These are phyloP conservation scores for Podila horticola DNA, from an alignment of 192 early-diverging fungal species.

Conservation along the genomic window DNA sequence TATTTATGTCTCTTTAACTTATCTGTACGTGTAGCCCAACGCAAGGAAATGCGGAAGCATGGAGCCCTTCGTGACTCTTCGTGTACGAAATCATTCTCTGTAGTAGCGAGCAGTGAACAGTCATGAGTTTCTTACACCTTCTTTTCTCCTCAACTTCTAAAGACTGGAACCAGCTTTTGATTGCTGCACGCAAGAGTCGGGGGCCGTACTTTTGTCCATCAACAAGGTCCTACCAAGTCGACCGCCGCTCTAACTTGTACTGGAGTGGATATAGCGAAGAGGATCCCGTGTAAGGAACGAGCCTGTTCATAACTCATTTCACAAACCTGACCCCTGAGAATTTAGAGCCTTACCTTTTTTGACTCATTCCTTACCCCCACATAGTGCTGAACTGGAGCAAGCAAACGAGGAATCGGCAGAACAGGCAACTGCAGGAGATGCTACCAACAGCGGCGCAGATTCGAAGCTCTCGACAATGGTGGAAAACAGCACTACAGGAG, in stretches of 20 bases:
- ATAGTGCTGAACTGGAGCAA: not conserved
- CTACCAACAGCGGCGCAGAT: not conserved
- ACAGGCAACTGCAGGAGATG: not conserved
- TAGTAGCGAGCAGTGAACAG: not conserved
- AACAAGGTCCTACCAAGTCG: constrained; percentile 58
- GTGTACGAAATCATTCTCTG: constrained; percentile 8
- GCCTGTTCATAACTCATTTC: constrained; percentile 8
- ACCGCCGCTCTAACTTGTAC: constrained; percentile 52
- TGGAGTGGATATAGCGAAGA: constrained; percentile 53
- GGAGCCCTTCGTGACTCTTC: constrained; percentile 36
- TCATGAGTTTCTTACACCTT: not conserved
- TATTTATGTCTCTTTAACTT: constrained; percentile 1
- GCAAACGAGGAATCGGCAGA: not conserved
- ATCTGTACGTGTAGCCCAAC: constrained; percentile 16
- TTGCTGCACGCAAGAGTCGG: constrained; percentile 55
- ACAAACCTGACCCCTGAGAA: not conserved
- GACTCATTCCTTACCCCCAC: too few species aligned
- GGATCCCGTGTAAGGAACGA: constrained; percentile 46
- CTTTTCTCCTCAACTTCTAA: not conserved
- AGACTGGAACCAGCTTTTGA: constrained; percentile 59
- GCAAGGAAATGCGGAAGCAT: constrained; percentile 49
- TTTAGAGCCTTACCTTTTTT: not conserved
- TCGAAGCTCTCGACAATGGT: too few species aligned
- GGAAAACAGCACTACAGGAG: too few species aligned
- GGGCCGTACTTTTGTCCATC: constrained; percentile 60